Percentiles rank a stretch among this genome's conserved stretches.
phyloP scores from a whole-genome alignment of 306 rosid species.

The Prosopis cineraria region DNA sequence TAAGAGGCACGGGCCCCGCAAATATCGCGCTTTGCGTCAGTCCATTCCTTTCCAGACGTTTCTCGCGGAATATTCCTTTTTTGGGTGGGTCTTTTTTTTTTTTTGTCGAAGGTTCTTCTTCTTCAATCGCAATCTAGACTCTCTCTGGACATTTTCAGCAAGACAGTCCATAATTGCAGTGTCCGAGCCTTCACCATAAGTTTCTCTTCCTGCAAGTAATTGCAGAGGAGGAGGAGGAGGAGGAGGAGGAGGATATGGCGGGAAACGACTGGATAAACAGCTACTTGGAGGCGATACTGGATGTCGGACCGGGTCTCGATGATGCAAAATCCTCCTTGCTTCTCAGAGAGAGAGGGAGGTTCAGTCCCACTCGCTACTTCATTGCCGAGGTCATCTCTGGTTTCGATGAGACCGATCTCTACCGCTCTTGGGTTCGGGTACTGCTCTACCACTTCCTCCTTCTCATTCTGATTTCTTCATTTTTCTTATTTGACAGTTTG shows the following conservation, averaged over 20 bases:
- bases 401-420: constrained; percentile 96
- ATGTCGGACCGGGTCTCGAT: constrained; percentile 85
- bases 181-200: neutral
- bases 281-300: constrained; percentile 90
- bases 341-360: constrained; percentile 89
- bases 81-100: neutral
- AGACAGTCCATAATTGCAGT: too few relatives aligned
- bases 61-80: constrained; percentile 33
- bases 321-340: constrained; percentile 84
- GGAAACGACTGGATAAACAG: constrained; percentile 98
- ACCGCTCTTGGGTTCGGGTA: constrained; percentile 98
- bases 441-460: neutral
- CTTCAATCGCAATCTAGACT: neutral
- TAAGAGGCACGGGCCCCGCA: neutral
- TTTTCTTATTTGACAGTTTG: neutral
- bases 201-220: neutral
- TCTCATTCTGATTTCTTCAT: neutral
- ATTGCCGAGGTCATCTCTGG: constrained; percentile 93
- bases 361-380: constrained; percentile 96
- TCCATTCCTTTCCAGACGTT: constrained; percentile 32
- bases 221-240: neutral
- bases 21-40: constrained; percentile 5
- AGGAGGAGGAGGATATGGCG: constrained; percentile 50
- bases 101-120: neutral
- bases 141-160: neutral